These are phyloP conservation scores for Proliferodiscus dingleyae DNA, from an alignment of 2,329 filamentous ascomycete genomes.

Conservation along the genomic window DNA sequence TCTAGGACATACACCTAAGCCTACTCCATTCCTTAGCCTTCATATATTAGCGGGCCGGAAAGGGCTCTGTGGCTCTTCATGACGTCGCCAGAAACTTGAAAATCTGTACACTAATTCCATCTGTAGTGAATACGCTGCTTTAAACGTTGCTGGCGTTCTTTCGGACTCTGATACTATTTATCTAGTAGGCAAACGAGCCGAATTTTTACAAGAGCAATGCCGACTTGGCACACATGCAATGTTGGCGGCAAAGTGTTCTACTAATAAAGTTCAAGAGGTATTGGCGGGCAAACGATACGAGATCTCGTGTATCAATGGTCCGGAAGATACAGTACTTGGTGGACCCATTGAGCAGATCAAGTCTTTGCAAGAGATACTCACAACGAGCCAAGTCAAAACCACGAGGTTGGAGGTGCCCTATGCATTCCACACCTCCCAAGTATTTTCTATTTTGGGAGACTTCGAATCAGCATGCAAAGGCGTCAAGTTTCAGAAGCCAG, in stretches of 20 bases:
- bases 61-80: too few relatives aligned
- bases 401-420: slow-evolving; percentile 58
- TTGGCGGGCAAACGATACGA: slow-evolving; percentile 38
- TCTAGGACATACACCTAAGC: too few relatives aligned
- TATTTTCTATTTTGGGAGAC: slow-evolving; percentile 41
- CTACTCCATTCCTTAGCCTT: too few relatives aligned
- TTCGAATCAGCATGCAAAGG: slow-evolving; percentile 43
- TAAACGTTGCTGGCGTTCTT: slow-evolving; percentile 64
- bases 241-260: slow-evolving; percentile 50
- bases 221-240: slow-evolving; percentile 61
- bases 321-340: slow-evolving; percentile 67
- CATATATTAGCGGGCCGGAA: too few relatives aligned
- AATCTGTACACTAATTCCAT: too few relatives aligned
- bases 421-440: slow-evolving; percentile 61
- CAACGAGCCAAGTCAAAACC: slow-evolving; percentile 50
- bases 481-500: slow-evolving; percentile 50
- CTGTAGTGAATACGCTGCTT: slow-evolving; percentile 71
- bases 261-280: slow-evolving; percentile 47
- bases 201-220: slow-evolving; percentile 60
- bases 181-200: slow-evolving; percentile 62
- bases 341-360: slow-evolving; percentile 47
- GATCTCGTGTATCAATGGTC: slow-evolving; percentile 68
- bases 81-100: too few relatives aligned
- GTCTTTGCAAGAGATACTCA: slow-evolving; percentile 42
- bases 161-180: slow-evolving; percentile 68